A percentile compares a stretch with the other conserved stretches of the same genome.
These are phyloP conservation scores for Cytospora schulzeri DNA, from an alignment of 2,329 filamentous ascomycete genomes.

Conservation along the genomic window DNA sequence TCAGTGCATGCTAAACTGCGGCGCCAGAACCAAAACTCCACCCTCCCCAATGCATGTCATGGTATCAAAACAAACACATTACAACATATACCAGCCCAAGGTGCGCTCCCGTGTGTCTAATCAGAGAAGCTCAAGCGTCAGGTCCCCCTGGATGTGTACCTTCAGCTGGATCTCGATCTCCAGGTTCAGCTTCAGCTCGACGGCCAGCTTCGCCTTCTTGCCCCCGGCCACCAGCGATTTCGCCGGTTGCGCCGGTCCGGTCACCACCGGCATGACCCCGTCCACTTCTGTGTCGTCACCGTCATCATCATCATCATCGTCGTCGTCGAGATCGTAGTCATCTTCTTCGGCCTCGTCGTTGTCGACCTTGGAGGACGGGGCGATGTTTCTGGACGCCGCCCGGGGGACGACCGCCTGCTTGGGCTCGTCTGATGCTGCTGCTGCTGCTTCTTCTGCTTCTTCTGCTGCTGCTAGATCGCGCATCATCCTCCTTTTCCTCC, in stretches of 20 bases:
- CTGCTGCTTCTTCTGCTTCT: no score
- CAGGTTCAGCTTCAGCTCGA: constrained; percentile 62
- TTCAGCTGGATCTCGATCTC: constrained; percentile 71
- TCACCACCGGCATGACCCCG: constrained; percentile 4
- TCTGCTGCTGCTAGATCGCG: no score
- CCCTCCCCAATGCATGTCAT: constrained; percentile 41
- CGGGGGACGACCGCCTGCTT: constrained; percentile 18
- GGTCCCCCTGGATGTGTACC: constrained; percentile 67
- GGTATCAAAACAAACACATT: constrained; percentile 11
- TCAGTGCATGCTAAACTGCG: neutral
- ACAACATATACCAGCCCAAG: neutral
- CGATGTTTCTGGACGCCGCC: constrained; percentile 7
- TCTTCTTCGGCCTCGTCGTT: constrained; percentile 6
- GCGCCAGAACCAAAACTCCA: constrained; percentile 19
- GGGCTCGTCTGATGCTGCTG: constrained; percentile 1
- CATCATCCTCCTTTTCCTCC: constrained; percentile 8
- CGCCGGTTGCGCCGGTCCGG: neutral
- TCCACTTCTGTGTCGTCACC: neutral
- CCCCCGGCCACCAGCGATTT: constrained; percentile 19
- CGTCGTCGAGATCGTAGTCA: neutral
- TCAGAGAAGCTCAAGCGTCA: constrained; percentile 57
- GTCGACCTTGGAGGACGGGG: constrained; percentile 3
- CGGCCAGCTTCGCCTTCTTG: constrained; percentile 27
- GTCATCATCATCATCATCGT: constrained; percentile 3
- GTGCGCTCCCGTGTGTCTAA: constrained; percentile 6